Evolutionary conservation across 83 land plant species (phyloP).

Genomic region (Picea mariana): DNA sequence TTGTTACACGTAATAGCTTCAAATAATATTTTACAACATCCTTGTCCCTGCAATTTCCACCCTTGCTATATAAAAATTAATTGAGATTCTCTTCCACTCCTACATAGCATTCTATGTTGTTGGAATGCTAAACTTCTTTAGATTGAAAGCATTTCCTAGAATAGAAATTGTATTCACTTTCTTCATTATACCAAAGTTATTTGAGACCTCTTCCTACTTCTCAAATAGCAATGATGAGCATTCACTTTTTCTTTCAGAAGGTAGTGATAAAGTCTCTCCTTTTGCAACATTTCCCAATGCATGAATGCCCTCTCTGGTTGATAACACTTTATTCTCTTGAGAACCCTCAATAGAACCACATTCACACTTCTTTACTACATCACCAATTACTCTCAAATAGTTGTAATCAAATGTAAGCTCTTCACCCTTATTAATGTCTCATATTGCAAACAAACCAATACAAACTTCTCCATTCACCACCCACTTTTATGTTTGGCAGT

Average conservation of each 20-base stretch:
- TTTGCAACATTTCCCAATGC: neutral
- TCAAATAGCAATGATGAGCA: neutral
- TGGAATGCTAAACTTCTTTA: conserved; percentile 12
- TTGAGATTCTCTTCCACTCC: conserved; percentile 86
- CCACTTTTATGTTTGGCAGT: conserved; percentile 96
- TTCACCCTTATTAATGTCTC: conserved; percentile 85
- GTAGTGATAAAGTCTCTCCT: neutral
- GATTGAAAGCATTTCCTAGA: neutral
- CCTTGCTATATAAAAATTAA: conserved; percentile 70
- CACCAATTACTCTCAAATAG: conserved; percentile 83
- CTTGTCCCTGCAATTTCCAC: conserved; percentile 73
- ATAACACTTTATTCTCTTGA: neutral
- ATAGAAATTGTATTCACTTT: too few relatives aligned
- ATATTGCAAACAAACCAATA: conserved; percentile 83
- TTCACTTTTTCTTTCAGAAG: neutral
- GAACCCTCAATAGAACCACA: conserved; percentile 62
- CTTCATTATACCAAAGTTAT: neutral
- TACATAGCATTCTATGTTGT: conserved; percentile 35
- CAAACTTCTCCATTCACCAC: conserved; percentile 96
- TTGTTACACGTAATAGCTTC: conserved; percentile 83
- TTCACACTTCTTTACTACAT: conserved; percentile 83
- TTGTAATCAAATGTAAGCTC: conserved; percentile 96
- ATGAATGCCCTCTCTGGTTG: neutral
- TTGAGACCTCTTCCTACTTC: neutral
- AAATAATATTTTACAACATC: conserved; percentile 81